A percentile compares a stretch with the other conserved stretches of the same genome.
phyloP scores from a whole-genome alignment of 176 grass and related monocot species.

The Eremochloa ophiuroides region DNA sequence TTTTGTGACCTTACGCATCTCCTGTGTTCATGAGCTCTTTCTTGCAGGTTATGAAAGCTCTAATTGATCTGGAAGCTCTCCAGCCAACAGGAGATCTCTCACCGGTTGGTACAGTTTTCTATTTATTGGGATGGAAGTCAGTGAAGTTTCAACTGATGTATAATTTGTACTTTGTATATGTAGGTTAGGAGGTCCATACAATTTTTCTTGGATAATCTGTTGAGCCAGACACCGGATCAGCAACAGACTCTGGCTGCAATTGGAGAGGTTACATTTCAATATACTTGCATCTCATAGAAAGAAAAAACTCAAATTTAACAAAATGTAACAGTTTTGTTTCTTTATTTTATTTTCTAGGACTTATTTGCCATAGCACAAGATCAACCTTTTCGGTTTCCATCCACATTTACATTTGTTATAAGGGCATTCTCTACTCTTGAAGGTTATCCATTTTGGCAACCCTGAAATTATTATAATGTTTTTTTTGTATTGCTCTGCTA shows the following conservation, averaged over 20 bases:
- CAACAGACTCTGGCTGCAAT: slow-evolving; percentile 85
- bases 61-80: slow-evolving; percentile 92
- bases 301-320: neutral
- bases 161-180: slow-evolving; percentile 14
- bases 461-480: neutral
- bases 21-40: slow-evolving; percentile 6
- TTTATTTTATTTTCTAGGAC: slow-evolving; percentile 48
- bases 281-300: neutral
- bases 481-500: neutral
- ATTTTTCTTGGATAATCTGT: slow-evolving; percentile 86
- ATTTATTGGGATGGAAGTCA: neutral
- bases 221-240: slow-evolving; percentile 73
- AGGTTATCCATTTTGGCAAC: slow-evolving; percentile 45
- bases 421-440: slow-evolving; percentile 96
- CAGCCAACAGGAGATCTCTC: slow-evolving; percentile 92
- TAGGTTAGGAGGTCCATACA: slow-evolving; percentile 94
- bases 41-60: slow-evolving; percentile 80
- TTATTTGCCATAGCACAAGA: slow-evolving; percentile 96
- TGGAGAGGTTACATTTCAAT: slow-evolving; percentile 65
- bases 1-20: no score
- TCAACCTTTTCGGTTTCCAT: slow-evolving; percentile 97
- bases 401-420: slow-evolving; percentile 93
- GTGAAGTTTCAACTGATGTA: neutral
- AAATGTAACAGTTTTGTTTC: slow-evolving; percentile 6
- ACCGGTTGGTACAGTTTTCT: slow-evolving; percentile 55